Conservation (phyloP, 495 filamentous ascomycete species). For the Corynascus novoguineensis region DNA sequence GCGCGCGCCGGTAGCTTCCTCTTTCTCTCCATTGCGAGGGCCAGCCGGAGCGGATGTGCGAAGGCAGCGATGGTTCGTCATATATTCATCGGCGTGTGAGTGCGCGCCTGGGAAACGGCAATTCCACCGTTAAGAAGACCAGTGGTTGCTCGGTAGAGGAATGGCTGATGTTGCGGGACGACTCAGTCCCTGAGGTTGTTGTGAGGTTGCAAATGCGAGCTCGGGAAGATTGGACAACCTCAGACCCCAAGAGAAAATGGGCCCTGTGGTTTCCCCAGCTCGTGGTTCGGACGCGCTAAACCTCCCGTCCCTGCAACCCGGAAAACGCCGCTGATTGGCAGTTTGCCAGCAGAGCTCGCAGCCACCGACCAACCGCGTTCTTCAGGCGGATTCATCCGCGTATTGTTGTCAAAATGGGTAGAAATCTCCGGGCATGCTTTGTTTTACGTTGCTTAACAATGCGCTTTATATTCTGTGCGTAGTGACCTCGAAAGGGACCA, state of each 20-base stretch:
- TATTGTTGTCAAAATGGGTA: background rate
- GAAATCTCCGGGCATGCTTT: background rate
- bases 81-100: slow-evolving; percentile 22
- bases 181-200: background rate
- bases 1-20: slow-evolving; percentile 52
- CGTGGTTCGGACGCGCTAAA: slow-evolving; percentile 5
- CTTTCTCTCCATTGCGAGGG: slow-evolving; percentile 48
- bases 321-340: slow-evolving; percentile 17
- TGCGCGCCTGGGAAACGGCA: too few species aligned
- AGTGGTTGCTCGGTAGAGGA: slow-evolving; percentile 1
- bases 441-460: background rate
- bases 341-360: background rate
- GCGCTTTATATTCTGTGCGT: too few species aligned
- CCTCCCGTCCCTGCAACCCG: background rate
- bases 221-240: slow-evolving; percentile 7
- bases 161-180: background rate
- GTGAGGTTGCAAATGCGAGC: slow-evolving; percentile 15
- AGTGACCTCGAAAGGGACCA: too few species aligned
- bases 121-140: background rate
- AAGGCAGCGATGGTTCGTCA: slow-evolving; percentile 15
- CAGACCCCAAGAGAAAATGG: slow-evolving; percentile 20
- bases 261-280: slow-evolving; percentile 1
- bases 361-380: background rate
- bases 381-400: background rate
- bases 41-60: slow-evolving; percentile 21